A percentile compares a stretch with the other conserved stretches of the same genome.
phyloP scores from a whole-genome alignment of 768 basidiomycete species.

The Lactarius deliciosus region DNA sequence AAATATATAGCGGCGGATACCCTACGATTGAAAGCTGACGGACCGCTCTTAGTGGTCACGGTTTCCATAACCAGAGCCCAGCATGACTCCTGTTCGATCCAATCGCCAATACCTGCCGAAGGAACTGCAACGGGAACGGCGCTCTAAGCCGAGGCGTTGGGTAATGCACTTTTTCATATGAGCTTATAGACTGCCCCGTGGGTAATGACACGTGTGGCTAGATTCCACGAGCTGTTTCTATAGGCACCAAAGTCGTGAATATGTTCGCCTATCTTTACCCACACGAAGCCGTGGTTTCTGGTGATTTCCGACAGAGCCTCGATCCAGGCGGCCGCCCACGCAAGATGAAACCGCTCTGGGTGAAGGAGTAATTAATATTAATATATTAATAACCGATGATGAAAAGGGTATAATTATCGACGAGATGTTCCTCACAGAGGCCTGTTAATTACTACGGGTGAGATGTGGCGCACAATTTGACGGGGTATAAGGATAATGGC shows the following conservation, averaged over 20 bases:
- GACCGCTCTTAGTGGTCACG: conserved; percentile 50
- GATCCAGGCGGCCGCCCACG: not conserved
- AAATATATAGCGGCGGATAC: too few species aligned
- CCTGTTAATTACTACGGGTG: not conserved
- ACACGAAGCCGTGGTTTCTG: not conserved
- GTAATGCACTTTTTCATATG: not conserved
- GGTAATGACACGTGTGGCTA: not conserved
- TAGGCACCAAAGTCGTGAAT: not conserved
- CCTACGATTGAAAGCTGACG: too few species aligned
- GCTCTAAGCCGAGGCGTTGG: conserved; percentile 41
- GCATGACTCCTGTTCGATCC: conserved; percentile 51
- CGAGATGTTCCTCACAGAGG: not conserved
- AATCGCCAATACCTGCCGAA: conserved; percentile 50
- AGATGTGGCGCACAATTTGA: not conserved
- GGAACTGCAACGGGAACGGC: conserved; percentile 60
- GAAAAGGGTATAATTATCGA: not conserved
- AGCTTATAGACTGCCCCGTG: not conserved
- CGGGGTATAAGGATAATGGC: not conserved
- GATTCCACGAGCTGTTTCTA: not conserved
- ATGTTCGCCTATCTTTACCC: not conserved
- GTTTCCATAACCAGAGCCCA: conserved; percentile 52
- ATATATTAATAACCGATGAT: not conserved
- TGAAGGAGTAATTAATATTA: not conserved
- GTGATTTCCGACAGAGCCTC: not conserved
- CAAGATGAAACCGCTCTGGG: not conserved